These are phyloP conservation scores for Paracorniculantispora psalliotae DNA, from an alignment of 2,329 filamentous ascomycete genomes.

Conservation along the genomic window DNA sequence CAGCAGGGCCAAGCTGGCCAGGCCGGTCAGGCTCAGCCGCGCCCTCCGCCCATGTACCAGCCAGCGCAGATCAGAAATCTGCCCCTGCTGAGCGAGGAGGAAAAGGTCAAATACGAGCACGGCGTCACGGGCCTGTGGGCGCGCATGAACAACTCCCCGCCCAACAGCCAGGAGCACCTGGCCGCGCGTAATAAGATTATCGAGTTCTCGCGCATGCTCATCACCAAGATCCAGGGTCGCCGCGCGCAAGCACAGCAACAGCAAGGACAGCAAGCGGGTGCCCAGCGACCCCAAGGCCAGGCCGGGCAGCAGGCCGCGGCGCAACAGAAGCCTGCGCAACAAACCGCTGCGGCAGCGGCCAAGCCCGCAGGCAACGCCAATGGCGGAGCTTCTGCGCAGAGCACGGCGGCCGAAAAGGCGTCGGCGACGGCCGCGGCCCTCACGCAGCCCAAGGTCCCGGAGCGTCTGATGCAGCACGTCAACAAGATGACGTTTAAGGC, in stretches of 20 bases:
- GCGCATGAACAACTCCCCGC: slow-evolving; percentile 42
- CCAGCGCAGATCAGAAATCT: slow-evolving; percentile 49
- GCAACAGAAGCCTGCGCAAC: slow-evolving; percentile 9
- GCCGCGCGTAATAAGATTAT: slow-evolving; percentile 52
- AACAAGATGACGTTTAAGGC: slow-evolving; percentile 43
- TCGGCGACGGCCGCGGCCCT: slow-evolving; percentile 14
- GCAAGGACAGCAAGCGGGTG: slow-evolving; percentile 21
- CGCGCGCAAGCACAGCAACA: slow-evolving; percentile 32
- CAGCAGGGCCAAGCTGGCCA: slow-evolving; percentile 21
- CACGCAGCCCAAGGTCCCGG: slow-evolving; percentile 31
- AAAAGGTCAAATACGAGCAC: slow-evolving; percentile 54
- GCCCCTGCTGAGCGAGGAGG: slow-evolving; percentile 46
- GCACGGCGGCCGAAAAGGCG: not conserved
- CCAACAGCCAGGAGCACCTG: slow-evolving; percentile 44
- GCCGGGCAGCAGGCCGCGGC: slow-evolving; percentile 13
- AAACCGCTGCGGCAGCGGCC: not conserved
- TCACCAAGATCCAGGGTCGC: slow-evolving; percentile 44
- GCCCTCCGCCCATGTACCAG: slow-evolving; percentile 39
- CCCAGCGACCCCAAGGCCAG: slow-evolving; percentile 16
- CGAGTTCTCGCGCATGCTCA: slow-evolving; percentile 56
- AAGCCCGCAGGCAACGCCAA: not conserved
- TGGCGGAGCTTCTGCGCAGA: slow-evolving; percentile 7
- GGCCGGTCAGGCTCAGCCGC: slow-evolving; percentile 20
- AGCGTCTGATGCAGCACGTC: slow-evolving; percentile 43
- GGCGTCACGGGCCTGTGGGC: slow-evolving; percentile 52